These are phyloP conservation scores for Coniophora puteana DNA, from an alignment of 1,284 basidiomycete genomes.

Conservation along the genomic window DNA sequence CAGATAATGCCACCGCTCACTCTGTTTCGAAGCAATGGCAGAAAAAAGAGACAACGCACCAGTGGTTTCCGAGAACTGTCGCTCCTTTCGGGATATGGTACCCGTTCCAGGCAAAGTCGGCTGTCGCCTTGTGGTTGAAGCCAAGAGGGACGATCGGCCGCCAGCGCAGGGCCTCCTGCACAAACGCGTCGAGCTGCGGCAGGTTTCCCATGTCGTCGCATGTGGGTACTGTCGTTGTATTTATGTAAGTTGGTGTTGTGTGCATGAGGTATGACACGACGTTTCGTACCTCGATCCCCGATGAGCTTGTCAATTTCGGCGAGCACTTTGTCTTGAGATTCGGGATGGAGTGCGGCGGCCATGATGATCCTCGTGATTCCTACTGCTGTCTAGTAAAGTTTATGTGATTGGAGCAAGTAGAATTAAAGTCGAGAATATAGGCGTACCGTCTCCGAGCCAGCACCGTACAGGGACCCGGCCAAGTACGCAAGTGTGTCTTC, in stretches of 20 bases:
- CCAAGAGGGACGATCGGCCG: background rate
- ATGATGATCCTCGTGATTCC: constrained; percentile 26
- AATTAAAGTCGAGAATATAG: background rate
- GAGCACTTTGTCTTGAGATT: constrained; percentile 21
- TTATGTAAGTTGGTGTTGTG: background rate
- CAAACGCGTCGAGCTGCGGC: background rate
- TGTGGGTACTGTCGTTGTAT: constrained; percentile 4
- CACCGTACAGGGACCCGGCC: constrained; percentile 31
- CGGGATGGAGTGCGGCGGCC: constrained; percentile 22
- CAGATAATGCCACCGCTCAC: background rate
- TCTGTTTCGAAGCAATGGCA: background rate
- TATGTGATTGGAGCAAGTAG: no score
- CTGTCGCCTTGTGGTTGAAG: no score
- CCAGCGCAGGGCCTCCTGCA: background rate
- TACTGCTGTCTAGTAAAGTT: constrained; percentile 13
- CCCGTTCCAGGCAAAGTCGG: no score
- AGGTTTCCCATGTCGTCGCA: background rate
- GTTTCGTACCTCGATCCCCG: background rate
- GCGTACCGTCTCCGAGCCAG: constrained; percentile 31
- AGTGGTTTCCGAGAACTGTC: constrained; percentile 5
- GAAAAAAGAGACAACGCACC: background rate
- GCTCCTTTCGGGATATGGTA: constrained; percentile 2
- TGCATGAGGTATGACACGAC: background rate
- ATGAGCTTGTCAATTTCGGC: constrained; percentile 19
- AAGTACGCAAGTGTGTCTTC: constrained; percentile 31